Conservation (phyloP, 2,329 filamentous ascomycete species). For the Metarhizium sp. region DNA sequence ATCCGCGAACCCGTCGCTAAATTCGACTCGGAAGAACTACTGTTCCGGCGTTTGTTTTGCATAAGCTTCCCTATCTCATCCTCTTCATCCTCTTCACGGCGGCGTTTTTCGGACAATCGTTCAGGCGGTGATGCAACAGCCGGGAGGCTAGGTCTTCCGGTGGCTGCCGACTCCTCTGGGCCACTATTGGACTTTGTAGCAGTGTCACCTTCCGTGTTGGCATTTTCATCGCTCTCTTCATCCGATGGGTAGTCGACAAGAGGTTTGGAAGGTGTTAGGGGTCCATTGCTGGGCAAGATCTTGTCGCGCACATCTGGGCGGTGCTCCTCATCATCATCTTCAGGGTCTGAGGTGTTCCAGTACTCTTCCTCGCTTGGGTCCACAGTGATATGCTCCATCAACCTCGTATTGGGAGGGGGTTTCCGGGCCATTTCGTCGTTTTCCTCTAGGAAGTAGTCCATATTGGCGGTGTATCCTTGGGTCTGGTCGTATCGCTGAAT, state of each 20-base stretch:
- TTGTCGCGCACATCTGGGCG: slow-evolving; percentile 19
- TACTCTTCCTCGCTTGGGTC: slow-evolving; percentile 87
- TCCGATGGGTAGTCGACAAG: slow-evolving; percentile 91
- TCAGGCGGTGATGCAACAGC: slow-evolving; percentile 54
- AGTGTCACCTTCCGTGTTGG: slow-evolving; percentile 43
- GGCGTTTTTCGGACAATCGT: slow-evolving; percentile 76
- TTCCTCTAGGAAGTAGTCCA: slow-evolving; percentile 65
- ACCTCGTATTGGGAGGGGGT: slow-evolving; percentile 40
- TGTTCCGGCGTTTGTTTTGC: slow-evolving; percentile 52
- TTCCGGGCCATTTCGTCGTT: slow-evolving; percentile 47
- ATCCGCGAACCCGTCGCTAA: slow-evolving; percentile 23
- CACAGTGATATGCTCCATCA: slow-evolving; percentile 61
- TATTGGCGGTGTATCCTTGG: slow-evolving; percentile 53
- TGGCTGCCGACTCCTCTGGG: slow-evolving; percentile 23
- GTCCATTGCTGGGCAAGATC: slow-evolving; percentile 46
- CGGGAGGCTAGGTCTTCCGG: slow-evolving; percentile 12
- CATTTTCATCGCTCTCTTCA: slow-evolving; percentile 56
- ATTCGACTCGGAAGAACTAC: slow-evolving; percentile 38
- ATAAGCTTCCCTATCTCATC: slow-evolving; percentile 83
- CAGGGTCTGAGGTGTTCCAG: slow-evolving; percentile 82
- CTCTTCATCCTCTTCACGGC: slow-evolving; percentile 82
- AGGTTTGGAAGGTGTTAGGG: slow-evolving; percentile 54
- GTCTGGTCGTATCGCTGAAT: slow-evolving; percentile 72
- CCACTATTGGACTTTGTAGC: slow-evolving; percentile 20
- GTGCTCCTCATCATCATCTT: slow-evolving; percentile 55